Conservation (phyloP, 1,284 basidiomycete genomes). For the Tylopilus sp. region DNA sequence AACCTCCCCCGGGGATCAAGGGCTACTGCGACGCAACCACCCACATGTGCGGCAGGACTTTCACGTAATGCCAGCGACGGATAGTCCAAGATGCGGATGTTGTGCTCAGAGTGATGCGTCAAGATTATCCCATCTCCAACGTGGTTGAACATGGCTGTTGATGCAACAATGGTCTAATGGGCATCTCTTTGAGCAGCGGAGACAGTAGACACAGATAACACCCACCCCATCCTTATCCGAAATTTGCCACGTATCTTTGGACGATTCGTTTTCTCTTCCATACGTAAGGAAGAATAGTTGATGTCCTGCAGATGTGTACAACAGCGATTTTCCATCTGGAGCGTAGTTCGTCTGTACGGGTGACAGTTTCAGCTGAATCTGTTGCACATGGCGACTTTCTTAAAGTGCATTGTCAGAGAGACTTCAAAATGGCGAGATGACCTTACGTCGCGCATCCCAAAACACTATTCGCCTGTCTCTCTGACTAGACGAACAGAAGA, state of each 20-base stretch:
- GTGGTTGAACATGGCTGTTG: conserved; percentile 78
- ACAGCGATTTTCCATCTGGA: conserved; percentile 72
- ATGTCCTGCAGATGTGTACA: conserved; percentile 70
- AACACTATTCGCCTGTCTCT: conserved; percentile 80
- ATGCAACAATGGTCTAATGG: conserved; percentile 54
- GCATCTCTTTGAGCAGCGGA: conserved; percentile 4
- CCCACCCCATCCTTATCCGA: conserved; percentile 61
- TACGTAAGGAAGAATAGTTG: conserved; percentile 68
- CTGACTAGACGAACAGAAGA: conserved; percentile 82
- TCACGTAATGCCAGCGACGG: conserved; percentile 68
- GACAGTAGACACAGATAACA: not conserved
- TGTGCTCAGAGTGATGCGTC: conserved; percentile 69
- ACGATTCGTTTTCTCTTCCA: conserved; percentile 63
- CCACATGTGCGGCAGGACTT: conserved; percentile 76
- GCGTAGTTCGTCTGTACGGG: conserved; percentile 76
- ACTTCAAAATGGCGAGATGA: not conserved
- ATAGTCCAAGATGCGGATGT: conserved; percentile 74
- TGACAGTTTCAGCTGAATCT: conserved; percentile 62
- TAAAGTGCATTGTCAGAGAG: conserved; percentile 25
- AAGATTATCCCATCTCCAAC: conserved; percentile 75
- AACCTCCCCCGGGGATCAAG: conserved; percentile 80
- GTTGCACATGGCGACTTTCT: conserved; percentile 78
- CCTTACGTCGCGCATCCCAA: conserved; percentile 83
- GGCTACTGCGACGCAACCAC: conserved; percentile 78
- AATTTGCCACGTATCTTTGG: conserved; percentile 69